Conservation (phyloP, 2,329 filamentous ascomycete species). For the Acarospora socialis region DNA sequence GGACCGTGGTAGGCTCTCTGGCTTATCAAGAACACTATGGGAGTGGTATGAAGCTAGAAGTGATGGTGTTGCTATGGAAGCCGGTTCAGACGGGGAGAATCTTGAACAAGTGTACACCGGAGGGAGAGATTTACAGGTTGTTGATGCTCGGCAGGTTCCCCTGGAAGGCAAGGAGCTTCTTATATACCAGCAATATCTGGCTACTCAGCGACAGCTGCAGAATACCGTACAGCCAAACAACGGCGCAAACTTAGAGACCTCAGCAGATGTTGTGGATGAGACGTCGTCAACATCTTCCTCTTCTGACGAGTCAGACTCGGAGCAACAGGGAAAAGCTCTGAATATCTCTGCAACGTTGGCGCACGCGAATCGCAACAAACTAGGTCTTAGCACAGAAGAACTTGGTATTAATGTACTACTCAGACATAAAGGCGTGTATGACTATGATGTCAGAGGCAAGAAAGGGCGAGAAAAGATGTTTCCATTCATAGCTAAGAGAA, state of each 20-base stretch:
- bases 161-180: constrained; percentile 62
- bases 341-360: constrained; percentile 78
- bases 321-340: constrained; percentile 81
- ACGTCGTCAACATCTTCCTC: constrained; percentile 66
- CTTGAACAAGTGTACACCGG: constrained; percentile 54
- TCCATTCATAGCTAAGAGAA: constrained; percentile 66
- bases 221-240: constrained; percentile 61
- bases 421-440: constrained; percentile 77
- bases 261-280: constrained; percentile 65
- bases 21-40: constrained; percentile 64
- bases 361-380: constrained; percentile 71
- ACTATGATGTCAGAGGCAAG: constrained; percentile 83
- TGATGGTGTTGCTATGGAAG: constrained; percentile 48
- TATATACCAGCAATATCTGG: constrained; percentile 83
- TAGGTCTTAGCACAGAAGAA: constrained; percentile 76
- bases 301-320: constrained; percentile 76
- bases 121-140: constrained; percentile 47
- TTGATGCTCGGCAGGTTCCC: constrained; percentile 46
- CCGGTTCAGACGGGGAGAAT: constrained; percentile 39
- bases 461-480: constrained; percentile 88
- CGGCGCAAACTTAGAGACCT: constrained; percentile 51
- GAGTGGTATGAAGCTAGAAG: constrained; percentile 59
- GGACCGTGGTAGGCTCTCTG: constrained; percentile 32
- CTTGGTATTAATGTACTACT: constrained; percentile 82
- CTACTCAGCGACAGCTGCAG: constrained; percentile 74